Base-by-base conservation (phyloP, 2,329 filamentous ascomycete species). In the Penicillium thymicola region DNA sequence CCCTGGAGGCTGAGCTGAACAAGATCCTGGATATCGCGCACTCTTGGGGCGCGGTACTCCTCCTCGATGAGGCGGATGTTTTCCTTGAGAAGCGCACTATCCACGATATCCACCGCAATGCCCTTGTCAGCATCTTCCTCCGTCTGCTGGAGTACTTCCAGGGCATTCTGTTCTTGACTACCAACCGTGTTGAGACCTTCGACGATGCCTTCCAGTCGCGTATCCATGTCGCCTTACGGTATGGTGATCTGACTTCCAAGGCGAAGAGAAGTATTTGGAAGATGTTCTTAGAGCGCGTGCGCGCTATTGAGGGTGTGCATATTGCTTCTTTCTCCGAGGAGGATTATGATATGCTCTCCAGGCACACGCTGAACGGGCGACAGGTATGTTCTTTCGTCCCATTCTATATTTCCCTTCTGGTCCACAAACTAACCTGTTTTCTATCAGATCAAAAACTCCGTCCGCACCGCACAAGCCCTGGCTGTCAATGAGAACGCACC, bases 91-190 rank as follows among this genome's bases (percentile, higher is more conserved):
- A 90, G 72, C 85, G 91, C 2, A 89, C 90, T 46, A 86, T 91
- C 67, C 87, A 90, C 61, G 90, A 96, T 65, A 87, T 95, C 51
- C 88, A 92, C 69, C 87, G 91, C 57, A 96, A 96, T 65, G 88
- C 89, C 0, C 83, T 94, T 1, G 92, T 96, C 51, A 90, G 87
- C 70, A 90, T 96, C 66, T 96, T 96, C 79, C 78, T 96, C 2
- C 86, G 91, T 0, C 81, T 93, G 55, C 80, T 96, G 0, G 92
- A 97, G 73, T 96, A 96, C 72, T 96, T 95, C 76, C 89, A 95
- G 69, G 92, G 92, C 3, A 95, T 96, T 51, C 73, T 96, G 5
- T 95, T 96, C 77, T 75, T 96, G 27, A 96, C 92, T 0, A 96
- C 92, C 2, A 96, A 96, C 70, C 85, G 91, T 1, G 90, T 95